Evolutionary conservation across 306 rosid genomes (phyloP).

Genomic region (Sicyos baderoa): DNA sequence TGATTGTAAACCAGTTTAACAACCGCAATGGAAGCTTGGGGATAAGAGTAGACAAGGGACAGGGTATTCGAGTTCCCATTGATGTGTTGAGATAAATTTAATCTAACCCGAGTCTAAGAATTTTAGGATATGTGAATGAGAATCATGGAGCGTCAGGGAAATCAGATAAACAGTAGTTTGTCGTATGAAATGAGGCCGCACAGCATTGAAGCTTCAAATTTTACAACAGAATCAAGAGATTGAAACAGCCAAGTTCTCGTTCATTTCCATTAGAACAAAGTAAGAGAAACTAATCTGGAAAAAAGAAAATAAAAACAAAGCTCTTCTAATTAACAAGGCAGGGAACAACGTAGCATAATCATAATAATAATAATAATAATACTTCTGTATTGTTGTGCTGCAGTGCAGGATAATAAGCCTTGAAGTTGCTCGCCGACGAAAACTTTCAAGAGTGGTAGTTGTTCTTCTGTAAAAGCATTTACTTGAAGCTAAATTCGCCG

Average conservation of each 20-base stretch:
- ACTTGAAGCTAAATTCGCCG: constrained; percentile 6
- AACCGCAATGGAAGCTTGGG: not conserved
- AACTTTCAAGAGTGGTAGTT: not conserved
- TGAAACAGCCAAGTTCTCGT: constrained; percentile 11
- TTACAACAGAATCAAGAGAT: constrained; percentile 16
- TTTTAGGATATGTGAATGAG: not conserved
- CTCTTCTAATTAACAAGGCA: constrained; percentile 15
- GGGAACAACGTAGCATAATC: constrained; percentile 8
- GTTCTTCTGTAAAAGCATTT: constrained; percentile 4
- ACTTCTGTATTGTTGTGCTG: constrained; percentile 10
- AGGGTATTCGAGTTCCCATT: not conserved
- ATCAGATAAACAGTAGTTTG: not conserved
- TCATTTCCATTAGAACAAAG: constrained; percentile 18
- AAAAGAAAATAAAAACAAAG: constrained; percentile 4
- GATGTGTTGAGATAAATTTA: not conserved
- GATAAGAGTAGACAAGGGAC: not conserved
- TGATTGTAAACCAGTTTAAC: no score
- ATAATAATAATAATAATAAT: no score
- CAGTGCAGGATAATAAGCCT: constrained; percentile 11
- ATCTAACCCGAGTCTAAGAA: not conserved
- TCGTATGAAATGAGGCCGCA: constrained; percentile 14
- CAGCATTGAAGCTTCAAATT: constrained; percentile 14
- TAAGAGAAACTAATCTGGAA: constrained; percentile 16
- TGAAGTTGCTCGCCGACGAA: not conserved
- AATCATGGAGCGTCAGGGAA: not conserved